Conservation (phyloP, 2,329 filamentous ascomycete species). For the Amylocarpus encephaloides region DNA sequence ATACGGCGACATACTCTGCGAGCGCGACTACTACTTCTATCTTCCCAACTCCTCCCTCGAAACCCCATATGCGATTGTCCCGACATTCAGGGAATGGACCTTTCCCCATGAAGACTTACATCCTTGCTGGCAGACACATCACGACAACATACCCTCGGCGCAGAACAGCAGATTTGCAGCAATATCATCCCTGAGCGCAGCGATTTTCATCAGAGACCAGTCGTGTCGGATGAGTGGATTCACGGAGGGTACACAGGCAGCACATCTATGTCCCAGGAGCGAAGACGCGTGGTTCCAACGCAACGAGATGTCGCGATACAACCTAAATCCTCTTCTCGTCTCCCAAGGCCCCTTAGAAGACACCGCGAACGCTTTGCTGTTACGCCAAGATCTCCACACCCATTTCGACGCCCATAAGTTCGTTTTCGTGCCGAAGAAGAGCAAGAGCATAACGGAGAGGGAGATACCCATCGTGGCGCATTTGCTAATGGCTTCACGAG, state of each 20-base stretch:
- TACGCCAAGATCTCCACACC: constrained; percentile 11
- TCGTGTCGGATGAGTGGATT: constrained; percentile 12
- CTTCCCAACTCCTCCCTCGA: constrained; percentile 5
- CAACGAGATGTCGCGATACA: constrained; percentile 11
- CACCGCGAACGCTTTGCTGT: constrained; percentile 8
- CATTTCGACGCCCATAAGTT: constrained; percentile 7
- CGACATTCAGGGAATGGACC: constrained; percentile 11
- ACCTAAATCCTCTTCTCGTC: constrained; percentile 1
- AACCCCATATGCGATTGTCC: constrained; percentile 4
- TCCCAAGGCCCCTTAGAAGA: constrained; percentile 2
- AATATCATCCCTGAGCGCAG: constrained; percentile 2
- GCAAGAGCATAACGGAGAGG: background rate
- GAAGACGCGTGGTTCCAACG: constrained; percentile 8
- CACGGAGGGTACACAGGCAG: constrained; percentile 9
- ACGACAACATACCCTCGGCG: constrained; percentile 2
- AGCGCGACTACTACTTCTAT: constrained; percentile 13
- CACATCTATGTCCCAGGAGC: constrained; percentile 9
- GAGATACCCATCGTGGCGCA: constrained; percentile 2
- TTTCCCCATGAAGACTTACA: constrained; percentile 14
- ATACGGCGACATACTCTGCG: constrained; percentile 6
- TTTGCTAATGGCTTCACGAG: constrained; percentile 4
- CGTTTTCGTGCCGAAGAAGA: constrained; percentile 8
- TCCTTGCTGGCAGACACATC: constrained; percentile 6
- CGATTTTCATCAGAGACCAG: constrained; percentile 6
- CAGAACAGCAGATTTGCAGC: constrained; percentile 1